Base-by-base conservation (phyloP, 2,329 filamentous ascomycete genomes). In the Paraphoma chrysanthemicola region DNA sequence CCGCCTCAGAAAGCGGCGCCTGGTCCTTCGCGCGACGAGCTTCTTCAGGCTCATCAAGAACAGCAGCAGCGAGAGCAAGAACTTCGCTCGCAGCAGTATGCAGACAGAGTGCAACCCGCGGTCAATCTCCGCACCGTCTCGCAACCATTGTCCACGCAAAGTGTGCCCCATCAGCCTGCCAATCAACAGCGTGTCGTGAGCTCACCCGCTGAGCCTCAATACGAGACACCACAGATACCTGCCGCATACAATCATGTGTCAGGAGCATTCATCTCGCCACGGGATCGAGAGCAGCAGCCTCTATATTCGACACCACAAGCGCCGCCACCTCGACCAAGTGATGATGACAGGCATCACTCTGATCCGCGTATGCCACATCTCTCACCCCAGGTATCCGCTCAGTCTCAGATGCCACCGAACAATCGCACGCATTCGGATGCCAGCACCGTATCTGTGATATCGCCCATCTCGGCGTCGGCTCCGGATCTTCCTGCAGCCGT, bases 161-260 rank as follows among this genome's bases (percentile, higher is more conserved):
- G 50, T 33, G 49, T 54, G 6, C 57, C 60, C 11, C 44, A 57
- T 48, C 50, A 54, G 7, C 53, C 56, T 5, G 56, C 67, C 3
- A 28, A 53, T 31, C 52, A 60, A 12, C 67, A 71, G 48, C 65
- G 67, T 38, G 64, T 62, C 30, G 58, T 64, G 1, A 67, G 61
- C 45, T 63, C 65, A 23, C 62, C 67, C 29, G 29, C 48, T 17
- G 74, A 76, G 39, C 73, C 73, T 6, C 69, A 59, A 31, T 76
- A 77, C 44, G 72, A 77, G 16, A 73, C 72, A 4, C 72, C 73
- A 47, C 69, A 69, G 14, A 75, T 77, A 47, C 74, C 74, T 31
- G 71, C 69, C 17, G 73, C 74, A 10, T 77, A 77, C 44, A 70
- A 48, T 30, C 72, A 68, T 47, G 74, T 74, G 6, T 67, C 64